These are phyloP conservation scores for Eragrostis curvula DNA, from an alignment of 176 grass and related monocot species.

Conservation along the genomic window DNA sequence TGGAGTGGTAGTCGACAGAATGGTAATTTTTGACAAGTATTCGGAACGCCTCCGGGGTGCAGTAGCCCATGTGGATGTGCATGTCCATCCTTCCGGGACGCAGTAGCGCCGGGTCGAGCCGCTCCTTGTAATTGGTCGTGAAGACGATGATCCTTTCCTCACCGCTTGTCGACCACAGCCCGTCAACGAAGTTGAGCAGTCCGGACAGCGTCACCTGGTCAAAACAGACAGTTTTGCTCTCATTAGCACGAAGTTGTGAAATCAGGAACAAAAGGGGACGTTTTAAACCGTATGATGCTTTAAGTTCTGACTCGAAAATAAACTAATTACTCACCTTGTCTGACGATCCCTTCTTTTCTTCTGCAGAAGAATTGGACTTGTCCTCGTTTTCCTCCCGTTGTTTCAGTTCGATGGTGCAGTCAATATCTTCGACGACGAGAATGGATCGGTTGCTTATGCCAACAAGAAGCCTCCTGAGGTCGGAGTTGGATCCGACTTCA, in stretches of 20 bases:
- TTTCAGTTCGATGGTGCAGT: constrained; percentile 66
- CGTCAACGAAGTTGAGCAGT: constrained; percentile 83
- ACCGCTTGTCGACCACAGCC: constrained; percentile 82
- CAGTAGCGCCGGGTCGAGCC: constrained; percentile 76
- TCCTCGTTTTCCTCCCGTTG: constrained; percentile 48
- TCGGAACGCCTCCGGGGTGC: constrained; percentile 60
- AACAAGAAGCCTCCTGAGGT: constrained; percentile 66
- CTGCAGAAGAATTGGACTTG: constrained; percentile 43
- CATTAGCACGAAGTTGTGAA: constrained; percentile 1
- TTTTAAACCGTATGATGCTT: too few species aligned
- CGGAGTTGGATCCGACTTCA: constrained; percentile 55
- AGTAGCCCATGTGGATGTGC: constrained; percentile 91
- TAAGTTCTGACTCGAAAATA: constrained; percentile 7
- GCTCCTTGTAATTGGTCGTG: constrained; percentile 91
- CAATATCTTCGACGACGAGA: constrained; percentile 89
- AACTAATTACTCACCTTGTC: constrained; percentile 50
- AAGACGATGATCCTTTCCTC: constrained; percentile 88
- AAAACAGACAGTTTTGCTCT: not conserved
- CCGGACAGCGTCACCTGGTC: constrained; percentile 64
- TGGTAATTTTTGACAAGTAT: constrained; percentile 82
- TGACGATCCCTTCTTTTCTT: constrained; percentile 41
- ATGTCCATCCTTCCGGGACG: constrained; percentile 92
- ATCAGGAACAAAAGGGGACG: not conserved
- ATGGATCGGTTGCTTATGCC: constrained; percentile 67
- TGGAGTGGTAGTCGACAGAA: constrained; percentile 47